Evolutionary conservation across 306 rosid species (phyloP), one percentile per base, ranked within the genome.

Genomic region (Echinosophora koreensis): DNA sequence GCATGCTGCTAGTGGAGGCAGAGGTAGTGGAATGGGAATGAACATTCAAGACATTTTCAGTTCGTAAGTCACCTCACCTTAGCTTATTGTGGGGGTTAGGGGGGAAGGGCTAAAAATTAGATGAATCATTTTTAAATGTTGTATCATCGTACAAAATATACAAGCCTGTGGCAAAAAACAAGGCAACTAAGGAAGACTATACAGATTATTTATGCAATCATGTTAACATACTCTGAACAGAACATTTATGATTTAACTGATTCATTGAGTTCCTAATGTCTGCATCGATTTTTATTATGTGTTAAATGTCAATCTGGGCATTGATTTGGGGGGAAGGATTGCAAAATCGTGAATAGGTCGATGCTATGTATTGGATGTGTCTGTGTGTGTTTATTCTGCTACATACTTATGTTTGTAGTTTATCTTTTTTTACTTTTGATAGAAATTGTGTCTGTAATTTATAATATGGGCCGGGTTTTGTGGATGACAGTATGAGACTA

Each of bases 1-100:
- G 85, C 99, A 95, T 81, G 97, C 99, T 37, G 97, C 97, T 56
- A 78, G 86, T 80, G 97, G 97, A 61, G 90, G 95, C 81, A 87
- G 98, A 63, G 86, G 96, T 74, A 97, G 94, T 47, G 98, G 98
- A 55, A 90, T 90, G 87, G 92, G 95, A 49, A 88, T 92, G 97
- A 92, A 95, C 85, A 83, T 95, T 80, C 88, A 95, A 50, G 99
- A 95, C 82, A 87, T 95, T 27, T 95, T 95, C 69, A 84, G 86
- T 83, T 74, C 90, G 99, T 95, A 87, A 86, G 94, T 79, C 54
- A 51, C 8, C 47, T 57, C 35, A 28, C 59, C 38, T 44, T 78
- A 28, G 66, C 59, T 41, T 6, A 8, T 8, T 41, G 47, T 41
- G 12, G 12, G 11, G 12, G 47, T 9, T 41, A 11, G 47, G 47